Evolutionary conservation across 345 rosid genomes (phyloP).

Genomic region (Mercurialis annua): DNA sequence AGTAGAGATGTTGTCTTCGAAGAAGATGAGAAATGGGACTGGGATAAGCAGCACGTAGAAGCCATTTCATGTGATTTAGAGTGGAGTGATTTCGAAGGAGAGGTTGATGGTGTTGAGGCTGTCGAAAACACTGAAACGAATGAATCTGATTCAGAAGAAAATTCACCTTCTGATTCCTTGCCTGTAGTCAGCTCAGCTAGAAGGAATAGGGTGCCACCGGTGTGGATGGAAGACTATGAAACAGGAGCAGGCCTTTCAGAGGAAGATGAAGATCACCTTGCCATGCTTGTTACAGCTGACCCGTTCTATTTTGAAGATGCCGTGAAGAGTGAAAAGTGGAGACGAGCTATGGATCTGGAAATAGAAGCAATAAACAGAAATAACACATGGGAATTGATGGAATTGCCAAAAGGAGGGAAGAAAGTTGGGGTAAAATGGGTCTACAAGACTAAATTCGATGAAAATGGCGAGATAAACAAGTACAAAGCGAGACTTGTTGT

Average conservation of each 20-base stretch:
- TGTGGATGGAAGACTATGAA: background rate
- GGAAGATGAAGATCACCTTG: background rate
- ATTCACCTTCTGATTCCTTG: background rate
- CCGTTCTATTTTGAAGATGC: slow-evolving; percentile 6
- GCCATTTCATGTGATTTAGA: background rate
- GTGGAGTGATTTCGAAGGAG: background rate
- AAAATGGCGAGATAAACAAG: background rate
- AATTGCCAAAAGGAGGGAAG: slow-evolving; percentile 4
- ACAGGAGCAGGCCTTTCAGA: background rate
- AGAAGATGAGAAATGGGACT: background rate
- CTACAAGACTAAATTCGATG: background rate
- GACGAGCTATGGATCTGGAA: slow-evolving; percentile 6
- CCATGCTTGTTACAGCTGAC: background rate
- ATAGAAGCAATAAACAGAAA: slow-evolving; percentile 14
- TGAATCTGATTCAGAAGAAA: background rate
- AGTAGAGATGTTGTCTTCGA: background rate
- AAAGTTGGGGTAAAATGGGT: background rate
- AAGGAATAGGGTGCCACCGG: background rate
- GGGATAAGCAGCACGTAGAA: background rate
- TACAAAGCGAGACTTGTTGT: background rate
- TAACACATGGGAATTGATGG: slow-evolving; percentile 4
- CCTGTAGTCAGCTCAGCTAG: background rate
- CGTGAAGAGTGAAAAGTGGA: slow-evolving; percentile 6
- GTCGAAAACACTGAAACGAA: background rate
- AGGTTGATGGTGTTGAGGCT: background rate